Base-by-base conservation (phyloP, 768 basidiomycete species). In the Kwoniella shandongensis region DNA sequence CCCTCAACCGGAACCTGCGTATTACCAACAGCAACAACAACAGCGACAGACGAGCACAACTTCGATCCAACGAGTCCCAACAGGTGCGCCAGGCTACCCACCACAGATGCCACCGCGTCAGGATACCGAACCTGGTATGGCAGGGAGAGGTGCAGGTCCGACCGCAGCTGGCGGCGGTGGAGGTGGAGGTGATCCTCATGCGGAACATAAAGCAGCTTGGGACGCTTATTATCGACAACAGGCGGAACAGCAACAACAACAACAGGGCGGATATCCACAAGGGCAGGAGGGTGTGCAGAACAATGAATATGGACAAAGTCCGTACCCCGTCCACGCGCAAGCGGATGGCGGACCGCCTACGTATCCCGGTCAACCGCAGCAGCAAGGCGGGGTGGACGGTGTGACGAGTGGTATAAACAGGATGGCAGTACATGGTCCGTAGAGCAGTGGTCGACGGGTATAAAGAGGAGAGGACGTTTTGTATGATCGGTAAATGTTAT, bases 121-220 rank as follows among this genome's bases (percentile, higher is more conserved):
- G 64, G 36, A 70, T 57, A 51, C 54, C 66, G 66, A 73, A 73
- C 62, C 66, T 44, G 72, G 70, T 51, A 44, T 76, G 69, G 59
- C 81, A 75, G 64, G 77, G 64, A 12, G 78, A 69, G 61, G 75
- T 57, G 36, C 78, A 73, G 13, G 78, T 78, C 46, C 74, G 74
- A 18, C 76, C 77, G 12, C 57, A 55, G 44, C 8, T 18, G 32
- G 32, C 6, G 32, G 32, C n/a, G n/a, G n/a, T n/a, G n/a, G n/a
- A n/a, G n/a, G n/a, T n/a, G 59, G 50, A 17, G 63, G 66, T 29
- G 62, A 61, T 32, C 69, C 63, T 26, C 58, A 69, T 17, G 60
- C 72, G 22, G 62, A 69, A 25, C 78, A 80, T 59, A 63, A 71
- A 42, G 57, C 69, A n/a, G 68, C 68, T 20, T 73, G 71, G 71